A percentile compares a stretch with the other conserved stretches of the same genome.
These are phyloP conservation scores for Silene vulgaris DNA, from an alignment of 179 eudicot species.

Conservation along the genomic window DNA sequence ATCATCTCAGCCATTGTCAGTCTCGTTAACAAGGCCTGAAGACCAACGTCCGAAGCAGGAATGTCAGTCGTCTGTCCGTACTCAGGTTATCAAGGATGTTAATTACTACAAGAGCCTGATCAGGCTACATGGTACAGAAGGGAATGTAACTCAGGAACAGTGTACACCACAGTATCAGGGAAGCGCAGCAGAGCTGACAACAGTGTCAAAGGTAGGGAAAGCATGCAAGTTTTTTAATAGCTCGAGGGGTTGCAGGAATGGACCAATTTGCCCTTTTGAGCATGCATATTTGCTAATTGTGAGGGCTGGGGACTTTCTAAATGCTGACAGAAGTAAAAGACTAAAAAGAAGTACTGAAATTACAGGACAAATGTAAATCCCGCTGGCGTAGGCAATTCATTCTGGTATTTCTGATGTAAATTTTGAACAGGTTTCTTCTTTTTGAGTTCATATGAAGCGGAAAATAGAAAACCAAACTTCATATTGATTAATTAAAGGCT, in stretches of 20 bases:
- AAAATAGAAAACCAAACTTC: not conserved
- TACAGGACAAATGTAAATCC: conserved; percentile 12
- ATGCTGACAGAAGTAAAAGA: conserved; percentile 37
- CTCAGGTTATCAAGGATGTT: conserved; percentile 30
- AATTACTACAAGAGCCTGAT: conserved; percentile 43
- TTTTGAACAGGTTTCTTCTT: not conserved
- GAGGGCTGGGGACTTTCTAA: conserved; percentile 26
- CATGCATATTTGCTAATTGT: conserved; percentile 29
- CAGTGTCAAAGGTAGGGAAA: conserved; percentile 22
- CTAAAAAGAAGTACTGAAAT: conserved; percentile 32
- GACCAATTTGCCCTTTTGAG: conserved; percentile 38
- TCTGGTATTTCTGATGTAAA: not conserved
- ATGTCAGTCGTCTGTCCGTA: conserved; percentile 15
- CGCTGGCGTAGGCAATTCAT: not conserved
- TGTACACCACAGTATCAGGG: conserved; percentile 5
- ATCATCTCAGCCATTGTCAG: not conserved
- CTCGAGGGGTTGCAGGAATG: conserved; percentile 42
- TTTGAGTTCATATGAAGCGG: not conserved
- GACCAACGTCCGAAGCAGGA: not conserved
- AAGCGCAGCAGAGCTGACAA: conserved; percentile 11
- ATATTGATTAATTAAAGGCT: not conserved
- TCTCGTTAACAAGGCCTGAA: conserved; percentile 5
- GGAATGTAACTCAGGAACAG: conserved; percentile 20
- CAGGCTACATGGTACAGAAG: conserved; percentile 46
- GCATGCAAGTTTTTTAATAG: conserved; percentile 41